Base-by-base conservation (phyloP, 345 rosid genomes). In the Brassica incana region DNA sequence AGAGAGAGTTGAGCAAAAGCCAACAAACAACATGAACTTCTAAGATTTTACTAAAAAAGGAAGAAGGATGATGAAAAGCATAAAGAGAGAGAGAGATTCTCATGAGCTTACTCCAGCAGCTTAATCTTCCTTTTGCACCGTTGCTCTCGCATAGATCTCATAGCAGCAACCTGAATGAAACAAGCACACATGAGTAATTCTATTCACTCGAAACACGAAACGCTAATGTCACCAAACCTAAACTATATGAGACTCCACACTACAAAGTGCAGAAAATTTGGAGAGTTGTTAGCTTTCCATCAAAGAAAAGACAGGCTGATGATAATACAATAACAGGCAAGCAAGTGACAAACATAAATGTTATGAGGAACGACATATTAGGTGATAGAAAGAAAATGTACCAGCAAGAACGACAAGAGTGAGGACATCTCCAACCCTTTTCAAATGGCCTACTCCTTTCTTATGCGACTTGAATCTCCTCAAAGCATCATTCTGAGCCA, bases 91-190 rank as follows among this genome's bases (percentile, higher is more conserved):
- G 18, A 38, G 1, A 68, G 25, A 23, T 23, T 23, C 25, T 84
- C 78, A 86, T 56, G 87, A 74, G 78, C 82, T 85, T 77, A 74
- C 72, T 25, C 70, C 84, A 73, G 85, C 82, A 79, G 71, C 84
- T 73, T 92, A 81, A 75, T 91, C 90, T 81, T 89, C 93, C 87
- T 92, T 90, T 72, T 88, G 85, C 97, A 85, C 86, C 1, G 74
- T 75, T 12, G 92, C 88, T 84, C 66, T 89, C 67, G 86, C 98
- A 78, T 89, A 95, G 72, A 95, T 90, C 85, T 93, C 98, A 77
- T 91, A 93, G 91, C 97, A 89, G 83, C 97, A 95, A n/a, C 98
- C 98, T 95, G 90, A 50, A n/a, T 12, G 5, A 45, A 45, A 45
- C 52, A 45, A 45, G 52, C 52, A 45, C 52, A 71, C 15, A 38